Base-by-base conservation (phyloP, 495 filamentous ascomycete species). In the Hyphodiscus hymeniophilus region DNA sequence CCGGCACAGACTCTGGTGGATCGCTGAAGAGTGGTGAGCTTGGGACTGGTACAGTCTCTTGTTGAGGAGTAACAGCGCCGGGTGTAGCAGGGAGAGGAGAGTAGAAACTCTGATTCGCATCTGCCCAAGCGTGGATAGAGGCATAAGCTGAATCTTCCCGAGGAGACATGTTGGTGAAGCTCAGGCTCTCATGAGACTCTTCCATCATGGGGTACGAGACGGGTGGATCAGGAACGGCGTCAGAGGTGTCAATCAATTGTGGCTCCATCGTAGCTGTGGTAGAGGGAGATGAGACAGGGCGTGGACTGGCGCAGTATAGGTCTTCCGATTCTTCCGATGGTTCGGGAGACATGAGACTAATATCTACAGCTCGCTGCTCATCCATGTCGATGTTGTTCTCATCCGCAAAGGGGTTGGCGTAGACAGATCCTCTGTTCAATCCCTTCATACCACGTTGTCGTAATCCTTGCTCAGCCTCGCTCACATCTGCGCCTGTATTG, bases 401-500 rank as follows among this genome's bases (percentile, higher is more conserved):
- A 55, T 77, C 85, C 46, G 60, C 67, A 62, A 76, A 85, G 20
- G 73, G 79, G 62, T 81, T 80, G 10, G 73, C 67, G 24, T 72
- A 68, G 20, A 74, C 56, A n/a, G 75, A 63, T 11, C 74, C 66
- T 17, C 57, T 47, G 21, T 69, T 63, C 34, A 81, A 64, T 13
- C 75, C 79, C 21, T 69, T 60, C 7, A 69, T 57, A 18, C 73
- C 75, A 42, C 73, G 70, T 31, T 73, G 71, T 47, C 76, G 64
- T 35, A 74, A 55, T 12, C 58, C 58, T 36, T 52, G 43, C 7
- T 63, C 52, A 38, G 69, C 56, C 47, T 46, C 42, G 45, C 39
- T 47, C 1, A 56, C 40, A 28, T 66, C 62, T 2, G 68, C 63
- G 12, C 74, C 70, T 2, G 68, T 71, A 41, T 74, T 76, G 57